Conservation (phyloP, 257 asterid genomes). For the Przewalskia tangutica region DNA sequence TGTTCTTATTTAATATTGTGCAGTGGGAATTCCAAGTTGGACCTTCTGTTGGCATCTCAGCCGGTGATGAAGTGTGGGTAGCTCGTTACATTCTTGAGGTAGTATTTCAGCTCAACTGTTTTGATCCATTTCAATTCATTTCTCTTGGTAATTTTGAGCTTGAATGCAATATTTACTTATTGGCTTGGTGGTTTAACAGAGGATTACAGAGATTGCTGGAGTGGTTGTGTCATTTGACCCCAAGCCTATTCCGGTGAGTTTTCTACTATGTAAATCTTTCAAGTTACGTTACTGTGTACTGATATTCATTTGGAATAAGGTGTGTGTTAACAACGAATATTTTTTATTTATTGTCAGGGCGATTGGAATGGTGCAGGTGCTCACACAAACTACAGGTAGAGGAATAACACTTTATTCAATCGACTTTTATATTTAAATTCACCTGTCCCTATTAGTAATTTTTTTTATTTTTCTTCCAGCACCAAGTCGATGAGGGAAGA, state of each 20-base stretch:
- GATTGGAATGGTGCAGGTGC: conserved; percentile 99
- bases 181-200: conserved; percentile 30
- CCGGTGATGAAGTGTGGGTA: conserved; percentile 87
- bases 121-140: not conserved
- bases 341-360: conserved; percentile 33
- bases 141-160: not conserved
- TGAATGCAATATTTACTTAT: not conserved
- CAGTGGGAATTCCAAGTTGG: conserved; percentile 99
- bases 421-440: not conserved
- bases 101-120: conserved; percentile 21
- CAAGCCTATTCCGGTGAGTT: conserved; percentile 65
- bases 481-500: conserved; percentile 79
- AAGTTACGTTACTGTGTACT: not conserved
- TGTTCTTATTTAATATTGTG: not conserved
- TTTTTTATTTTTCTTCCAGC: conserved; percentile 19
- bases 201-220: conserved; percentile 90
- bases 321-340: not conserved
- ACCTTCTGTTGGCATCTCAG: conserved; percentile 83
- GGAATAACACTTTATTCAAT: not conserved
- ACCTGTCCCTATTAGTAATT: not conserved
- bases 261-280: not conserved
- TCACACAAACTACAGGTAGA: conserved; percentile 81
- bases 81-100: conserved; percentile 96
- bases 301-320: not conserved
- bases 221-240: conserved; percentile 82